These are phyloP conservation scores for Grosmannia clavigera DNA, from an alignment of 2,329 filamentous ascomycete genomes.

Conservation along the genomic window DNA sequence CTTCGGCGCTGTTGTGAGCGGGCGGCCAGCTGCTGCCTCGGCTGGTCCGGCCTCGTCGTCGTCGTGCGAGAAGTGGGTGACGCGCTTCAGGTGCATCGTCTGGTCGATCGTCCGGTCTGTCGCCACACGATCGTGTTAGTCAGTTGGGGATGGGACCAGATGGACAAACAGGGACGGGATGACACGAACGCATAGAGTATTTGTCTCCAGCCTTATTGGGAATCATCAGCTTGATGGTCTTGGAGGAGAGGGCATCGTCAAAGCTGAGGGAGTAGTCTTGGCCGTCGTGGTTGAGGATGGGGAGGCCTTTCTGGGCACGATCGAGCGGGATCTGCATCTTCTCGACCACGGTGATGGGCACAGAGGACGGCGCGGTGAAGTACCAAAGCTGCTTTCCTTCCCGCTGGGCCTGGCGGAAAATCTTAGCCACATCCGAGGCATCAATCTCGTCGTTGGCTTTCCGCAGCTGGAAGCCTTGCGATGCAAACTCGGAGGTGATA, in stretches of 20 bases:
- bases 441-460: constrained; percentile 33
- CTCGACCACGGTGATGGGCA: constrained; percentile 56
- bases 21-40: constrained; percentile 11
- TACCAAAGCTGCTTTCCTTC: constrained; percentile 70
- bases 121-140: background rate
- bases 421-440: constrained; percentile 31
- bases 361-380: constrained; percentile 58
- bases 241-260: constrained; percentile 36
- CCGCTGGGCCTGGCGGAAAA: constrained; percentile 46
- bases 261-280: constrained; percentile 49
- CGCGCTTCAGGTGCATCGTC: constrained; percentile 52
- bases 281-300: constrained; percentile 50
- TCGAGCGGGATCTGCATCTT: constrained; percentile 50
- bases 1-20: constrained; percentile 20
- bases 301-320: constrained; percentile 35
- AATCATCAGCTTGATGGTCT: constrained; percentile 47
- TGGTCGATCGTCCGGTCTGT: constrained; percentile 37
- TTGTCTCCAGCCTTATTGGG: constrained; percentile 41
- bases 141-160: background rate
- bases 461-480: constrained; percentile 41
- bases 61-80: constrained; percentile 41
- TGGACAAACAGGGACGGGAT: background rate
- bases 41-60: constrained; percentile 15
- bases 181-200: constrained; percentile 39
- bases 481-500: constrained; percentile 27